Evolutionary conservation across 306 rosid genomes (phyloP).

Genomic region (Citrullus colocynthis): DNA sequence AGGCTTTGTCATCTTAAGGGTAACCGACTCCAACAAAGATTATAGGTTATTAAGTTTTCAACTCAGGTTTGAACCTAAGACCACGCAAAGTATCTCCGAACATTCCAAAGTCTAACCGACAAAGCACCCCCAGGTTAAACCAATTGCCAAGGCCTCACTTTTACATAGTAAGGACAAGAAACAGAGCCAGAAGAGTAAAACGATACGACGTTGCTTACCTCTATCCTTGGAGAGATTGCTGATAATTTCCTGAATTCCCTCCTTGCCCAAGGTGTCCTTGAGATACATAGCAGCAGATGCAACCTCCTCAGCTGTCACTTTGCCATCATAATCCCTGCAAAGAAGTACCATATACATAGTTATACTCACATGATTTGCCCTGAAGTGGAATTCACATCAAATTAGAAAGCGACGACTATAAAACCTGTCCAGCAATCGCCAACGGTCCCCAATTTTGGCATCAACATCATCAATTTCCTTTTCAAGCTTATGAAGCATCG

Average conservation of each 20-base stretch:
- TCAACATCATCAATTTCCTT: constrained; percentile 96
- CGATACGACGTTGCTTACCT: constrained; percentile 22
- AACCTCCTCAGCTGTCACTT: constrained; percentile 96
- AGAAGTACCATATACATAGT: neutral
- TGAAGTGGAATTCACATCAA: neutral
- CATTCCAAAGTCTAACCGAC: neutral
- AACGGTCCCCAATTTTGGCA: constrained; percentile 82
- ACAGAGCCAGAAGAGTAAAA: neutral
- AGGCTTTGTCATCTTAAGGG: neutral
- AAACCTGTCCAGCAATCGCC: constrained; percentile 87
- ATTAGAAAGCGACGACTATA: neutral
- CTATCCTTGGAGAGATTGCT: constrained; percentile 85
- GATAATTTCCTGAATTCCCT: constrained; percentile 84
- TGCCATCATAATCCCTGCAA: constrained; percentile 83
- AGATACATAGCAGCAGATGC: constrained; percentile 86
- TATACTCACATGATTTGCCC: neutral
- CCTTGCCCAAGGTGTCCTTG: constrained; percentile 82
- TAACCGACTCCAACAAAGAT: neutral
- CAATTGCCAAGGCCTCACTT: neutral
- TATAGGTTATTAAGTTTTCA: neutral
- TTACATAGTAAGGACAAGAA: neutral
- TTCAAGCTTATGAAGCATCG: constrained; percentile 91
- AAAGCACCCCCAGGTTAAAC: neutral
- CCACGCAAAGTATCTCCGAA: neutral
- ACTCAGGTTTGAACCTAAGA: neutral